Base-by-base conservation (phyloP, 306 rosid species). In the Bauhinia variegata region DNA sequence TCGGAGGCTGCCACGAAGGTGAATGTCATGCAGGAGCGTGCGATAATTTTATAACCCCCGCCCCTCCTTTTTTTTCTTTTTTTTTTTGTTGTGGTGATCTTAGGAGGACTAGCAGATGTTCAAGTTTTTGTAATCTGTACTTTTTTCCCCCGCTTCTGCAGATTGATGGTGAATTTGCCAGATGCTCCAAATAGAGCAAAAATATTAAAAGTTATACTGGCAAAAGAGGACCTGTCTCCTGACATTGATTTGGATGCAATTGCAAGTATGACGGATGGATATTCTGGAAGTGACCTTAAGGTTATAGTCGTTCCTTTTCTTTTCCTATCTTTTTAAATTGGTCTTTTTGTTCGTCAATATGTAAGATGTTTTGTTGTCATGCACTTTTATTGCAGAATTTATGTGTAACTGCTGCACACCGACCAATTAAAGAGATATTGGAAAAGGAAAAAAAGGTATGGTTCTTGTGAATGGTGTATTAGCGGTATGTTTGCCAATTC, bases 131-230 rank as follows among this genome's bases (percentile, higher is more conserved):
- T 68, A 43, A 48, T 70, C n/a, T n/a, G n/a, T n/a, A n/a, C n/a
- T n/a, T 54, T 36, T 36, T 36, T 70, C n/a, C n/a, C n/a, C 7
- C 1, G 32, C 65, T 78, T 80, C 68, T 64, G 68, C 91, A 95
- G 99, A 79, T 83, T 95, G 80, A 95, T 95, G 99, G 99, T 91
- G 67, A 95, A 91, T 79, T 91, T 95, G 86, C 99, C 99, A 30
- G 99, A 95, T 71, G 79, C 96, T 72, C 82, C 91, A 0, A 95
- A 95, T 73, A 88, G 99, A 78, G 99, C 86, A 18, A 95, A 91
- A 73, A 95, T 95, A 75, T 60, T 95, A 7, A 88, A 80, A 84
- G 99, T 95, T 50, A 95, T 95, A 76, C 79, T 95, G 67, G 96
- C 96, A 23, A 91, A 95, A 67, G 99, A 95, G 86, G 99, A 90